Evolutionary conservation across 1,139 yeast species (phyloP), one percentile per base, ranked within the genome.

Genomic region (Dujonia santamariae): DNA sequence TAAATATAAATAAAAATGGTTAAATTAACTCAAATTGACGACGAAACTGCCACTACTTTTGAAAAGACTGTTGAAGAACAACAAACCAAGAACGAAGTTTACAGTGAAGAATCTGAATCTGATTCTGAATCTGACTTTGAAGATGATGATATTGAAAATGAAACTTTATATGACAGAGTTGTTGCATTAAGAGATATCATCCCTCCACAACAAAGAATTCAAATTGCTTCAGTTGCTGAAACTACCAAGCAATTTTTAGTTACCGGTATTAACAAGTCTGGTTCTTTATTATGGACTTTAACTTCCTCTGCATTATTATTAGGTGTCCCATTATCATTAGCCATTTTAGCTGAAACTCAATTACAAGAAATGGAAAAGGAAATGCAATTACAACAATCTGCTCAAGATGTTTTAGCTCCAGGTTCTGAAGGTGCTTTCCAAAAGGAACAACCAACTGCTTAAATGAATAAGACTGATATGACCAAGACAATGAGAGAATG

Each of bases 311-410:
- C 87, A 26, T 67, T 94, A 52, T 75, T 92, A 46, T 71, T 92
- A 53, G 97, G 97, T 56, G 96, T 88, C 37, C 98, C 98, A 43
- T 72, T 87, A 50, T 82, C 96, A 6, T 72, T 92, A 54, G 85
- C 96, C 36, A 85, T 90, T 48, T 74, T 90, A 53, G 80, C 90
- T 43, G 98, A 90, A 69, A 92, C 88, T 54, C 97, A 90, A 67
- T 75, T 90, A 57, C 80, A 81, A 59, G 97, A 90, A 66, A 78
- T 87, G 84, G 97, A 90, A 69, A 86, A 85, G 70, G 95, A 87
- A 57, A 81, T 88, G 75, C 80, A 84, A 49, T 72, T 87, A 57
- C 90, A 84, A 58, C 88, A 85, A 63, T 82, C 86, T 42, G 86
- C 94, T 25, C 86, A 81, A 54, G 94, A 84, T 46, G 80, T 86